These are phyloP conservation scores for Moesziomyces parantarcticus DNA, from an alignment of 1,284 basidiomycete species.

Conservation along the genomic window DNA sequence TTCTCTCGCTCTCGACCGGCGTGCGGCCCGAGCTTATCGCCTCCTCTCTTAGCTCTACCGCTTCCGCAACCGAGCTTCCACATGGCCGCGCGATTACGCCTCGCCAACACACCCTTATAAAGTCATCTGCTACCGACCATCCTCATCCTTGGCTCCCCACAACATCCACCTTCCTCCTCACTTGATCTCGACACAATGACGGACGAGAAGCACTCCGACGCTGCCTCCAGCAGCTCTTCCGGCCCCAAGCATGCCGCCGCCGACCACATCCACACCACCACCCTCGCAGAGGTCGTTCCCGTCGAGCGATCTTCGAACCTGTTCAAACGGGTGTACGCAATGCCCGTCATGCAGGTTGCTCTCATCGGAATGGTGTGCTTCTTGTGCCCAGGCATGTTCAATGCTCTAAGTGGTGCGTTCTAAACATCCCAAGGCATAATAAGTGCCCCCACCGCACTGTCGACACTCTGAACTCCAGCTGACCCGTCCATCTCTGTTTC, in stretches of 20 bases:
- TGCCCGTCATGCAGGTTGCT: conserved; percentile 30
- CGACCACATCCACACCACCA: conserved; percentile 20
- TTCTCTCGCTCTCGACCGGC: too few relatives aligned
- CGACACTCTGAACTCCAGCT: neutral
- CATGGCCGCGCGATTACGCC: neutral
- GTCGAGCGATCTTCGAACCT: conserved; percentile 30
- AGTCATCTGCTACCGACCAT: too few relatives aligned
- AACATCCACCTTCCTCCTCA: neutral
- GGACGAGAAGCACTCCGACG: conserved; percentile 32
- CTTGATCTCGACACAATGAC: conserved; percentile 16
- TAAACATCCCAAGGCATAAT: too few relatives aligned
- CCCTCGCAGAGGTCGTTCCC: conserved; percentile 10
- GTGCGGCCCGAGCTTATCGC: too few relatives aligned
- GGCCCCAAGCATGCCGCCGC: conserved; percentile 9
- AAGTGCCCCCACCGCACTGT: neutral
- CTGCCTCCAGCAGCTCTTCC: conserved; percentile 35
- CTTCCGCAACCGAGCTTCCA: too few relatives aligned
- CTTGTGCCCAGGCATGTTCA: conserved; percentile 72
- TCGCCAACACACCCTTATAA: neutral
- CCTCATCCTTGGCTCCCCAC: neutral
- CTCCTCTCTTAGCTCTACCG: too few relatives aligned
- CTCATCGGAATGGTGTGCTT: conserved; percentile 66
- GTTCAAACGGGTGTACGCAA: conserved; percentile 22
- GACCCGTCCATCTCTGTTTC: neutral
- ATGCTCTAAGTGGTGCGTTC: conserved; percentile 72